Percentiles rank a stretch among this genome's conserved stretches.
phyloP scores from a whole-genome alignment of 768 basidiomycete species.

The Xerocomus potaroensis region DNA sequence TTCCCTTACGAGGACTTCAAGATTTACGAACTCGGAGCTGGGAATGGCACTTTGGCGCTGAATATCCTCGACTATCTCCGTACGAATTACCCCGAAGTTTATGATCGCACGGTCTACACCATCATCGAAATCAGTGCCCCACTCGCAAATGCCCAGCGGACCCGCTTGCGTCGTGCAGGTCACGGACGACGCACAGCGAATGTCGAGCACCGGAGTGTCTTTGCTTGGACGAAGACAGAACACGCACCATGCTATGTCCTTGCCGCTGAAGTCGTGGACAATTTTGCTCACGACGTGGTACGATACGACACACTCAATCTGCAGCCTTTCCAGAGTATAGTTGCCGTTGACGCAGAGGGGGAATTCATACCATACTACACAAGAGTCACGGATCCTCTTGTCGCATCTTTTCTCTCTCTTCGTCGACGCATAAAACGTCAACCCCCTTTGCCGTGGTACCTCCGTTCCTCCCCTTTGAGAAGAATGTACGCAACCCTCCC shows the following conservation, averaged over 20 bases:
- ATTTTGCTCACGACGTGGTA: slow-evolving; percentile 93
- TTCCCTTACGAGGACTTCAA: slow-evolving; percentile 96
- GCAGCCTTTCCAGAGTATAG: slow-evolving; percentile 78
- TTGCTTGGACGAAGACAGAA: slow-evolving; percentile 75
- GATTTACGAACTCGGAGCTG: slow-evolving; percentile 97
- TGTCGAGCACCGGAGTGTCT: slow-evolving; percentile 75
- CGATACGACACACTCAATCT: slow-evolving; percentile 82
- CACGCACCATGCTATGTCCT: slow-evolving; percentile 87
- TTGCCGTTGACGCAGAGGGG: slow-evolving; percentile 72
- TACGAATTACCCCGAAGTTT: slow-evolving; percentile 82
- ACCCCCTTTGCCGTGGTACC: slow-evolving; percentile 55
- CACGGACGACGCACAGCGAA: slow-evolving; percentile 44
- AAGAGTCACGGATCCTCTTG: slow-evolving; percentile 79
- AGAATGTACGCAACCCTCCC: slow-evolving; percentile 68
- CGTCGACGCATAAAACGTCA: slow-evolving; percentile 56
- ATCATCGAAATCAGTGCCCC: slow-evolving; percentile 92
- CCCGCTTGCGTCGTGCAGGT: slow-evolving; percentile 49
- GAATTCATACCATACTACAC: slow-evolving; percentile 85
- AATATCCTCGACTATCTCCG: slow-evolving; percentile 82
- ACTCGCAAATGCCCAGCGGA: slow-evolving; percentile 66
- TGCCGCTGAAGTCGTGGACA: slow-evolving; percentile 97
- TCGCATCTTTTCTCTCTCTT: slow-evolving; percentile 70
- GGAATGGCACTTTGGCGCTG: slow-evolving; percentile 91
- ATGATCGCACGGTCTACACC: slow-evolving; percentile 86
- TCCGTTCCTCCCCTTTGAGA: slow-evolving; percentile 53